Base-by-base conservation (phyloP, 2,329 filamentous ascomycete species). In the Penicillium sp. region DNA sequence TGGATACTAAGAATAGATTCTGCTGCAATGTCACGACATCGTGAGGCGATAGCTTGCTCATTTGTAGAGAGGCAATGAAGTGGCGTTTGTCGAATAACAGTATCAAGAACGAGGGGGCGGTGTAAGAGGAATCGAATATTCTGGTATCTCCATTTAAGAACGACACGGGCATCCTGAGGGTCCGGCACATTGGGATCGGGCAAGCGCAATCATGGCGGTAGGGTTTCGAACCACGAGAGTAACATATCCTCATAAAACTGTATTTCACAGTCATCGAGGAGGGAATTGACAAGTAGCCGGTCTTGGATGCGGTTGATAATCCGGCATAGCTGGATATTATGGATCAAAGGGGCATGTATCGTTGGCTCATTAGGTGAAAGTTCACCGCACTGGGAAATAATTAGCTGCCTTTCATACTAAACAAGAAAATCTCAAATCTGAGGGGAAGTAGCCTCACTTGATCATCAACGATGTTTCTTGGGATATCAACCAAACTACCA, bases 101-200 rank as follows among this genome's bases (percentile, higher is more conserved):
- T 60, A 13, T 67, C 60, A 10, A 69, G 56, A 17, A 69, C 56
- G 3, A 63, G 49, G 33, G 69, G 68, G 12, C 69, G 63, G 42
- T 71, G 62, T 17, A 71, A 47, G 17, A 68, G 50, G 30, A 71
- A 59, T 38, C 65, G 64, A 35, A 70, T 61, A 47, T 68, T 70
- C 17, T 68, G 65, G 50, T 69, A 70, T 9, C 65, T 60, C 68
- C 64, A 58, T 58, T 67, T 64, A 28, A 60, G 51, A 57, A 63
- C 38, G 42, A 61, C 30, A 42, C 66, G 53, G 10, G 64, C 53
- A 40, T 62, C 45, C 19, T 58, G 30, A 17, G 61, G 53, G 42
- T 42, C 50, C 2, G 42, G 59, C 15, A 56, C 30, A 26, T 56
- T 56, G 28, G 59, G 30, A 47, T 54, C 51, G 35, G 42, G 22